Evolutionary conservation across 139 green algal genomes (phyloP).

Genomic region (Bryopsis sp.): DNA sequence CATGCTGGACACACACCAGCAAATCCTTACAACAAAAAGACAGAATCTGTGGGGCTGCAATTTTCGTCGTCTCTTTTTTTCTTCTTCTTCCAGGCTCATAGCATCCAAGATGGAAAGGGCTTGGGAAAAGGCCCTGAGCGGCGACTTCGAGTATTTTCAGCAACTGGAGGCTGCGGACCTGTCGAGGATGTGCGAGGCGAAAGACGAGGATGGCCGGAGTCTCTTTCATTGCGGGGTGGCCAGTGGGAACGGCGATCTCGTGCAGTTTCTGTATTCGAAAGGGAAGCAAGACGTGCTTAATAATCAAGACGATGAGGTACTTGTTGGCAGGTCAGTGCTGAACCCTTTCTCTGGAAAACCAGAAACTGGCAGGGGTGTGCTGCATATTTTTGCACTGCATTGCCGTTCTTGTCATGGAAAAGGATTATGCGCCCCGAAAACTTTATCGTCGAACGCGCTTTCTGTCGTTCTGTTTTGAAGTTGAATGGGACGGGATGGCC

Average conservation of each 20-base stretch:
- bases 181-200: background rate
- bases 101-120: conserved; percentile 2
- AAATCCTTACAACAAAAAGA: too few relatives aligned
- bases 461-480: too few relatives aligned
- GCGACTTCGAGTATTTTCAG: background rate
- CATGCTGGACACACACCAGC: too few relatives aligned
- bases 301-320: background rate
- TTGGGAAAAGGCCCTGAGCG: background rate
- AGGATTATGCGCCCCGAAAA: too few relatives aligned
- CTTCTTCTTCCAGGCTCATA: too few relatives aligned
- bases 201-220: background rate
- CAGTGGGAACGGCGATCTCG: background rate
- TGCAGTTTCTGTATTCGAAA: background rate
- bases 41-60: too few relatives aligned
- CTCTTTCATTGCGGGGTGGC: background rate
- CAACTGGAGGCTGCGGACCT: background rate
- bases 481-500: too few relatives aligned
- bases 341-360: background rate
- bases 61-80: too few relatives aligned
- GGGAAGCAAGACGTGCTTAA: background rate
- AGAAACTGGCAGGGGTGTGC: too few relatives aligned
- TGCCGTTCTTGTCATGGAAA: too few relatives aligned
- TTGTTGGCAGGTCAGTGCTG: background rate
- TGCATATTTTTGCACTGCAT: too few relatives aligned
- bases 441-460: too few relatives aligned